phyloP scores from a whole-genome alignment of 768 basidiomycete genomes.

The Paxillus involutus region DNA sequence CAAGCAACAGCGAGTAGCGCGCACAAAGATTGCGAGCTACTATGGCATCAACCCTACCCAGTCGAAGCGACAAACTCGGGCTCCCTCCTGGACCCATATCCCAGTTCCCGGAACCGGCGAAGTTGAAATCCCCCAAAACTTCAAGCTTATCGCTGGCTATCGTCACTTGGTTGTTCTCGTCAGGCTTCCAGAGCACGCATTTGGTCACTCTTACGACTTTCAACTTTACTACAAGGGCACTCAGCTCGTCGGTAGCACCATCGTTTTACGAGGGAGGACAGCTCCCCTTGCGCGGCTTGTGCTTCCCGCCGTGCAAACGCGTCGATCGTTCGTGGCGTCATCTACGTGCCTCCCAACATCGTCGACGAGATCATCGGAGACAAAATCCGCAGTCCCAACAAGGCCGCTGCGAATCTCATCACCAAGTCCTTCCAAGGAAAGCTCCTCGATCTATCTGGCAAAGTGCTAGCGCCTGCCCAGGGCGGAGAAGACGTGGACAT shows the following conservation, averaged over 20 bases:
- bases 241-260: slow-evolving; percentile 18
- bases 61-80: background rate
- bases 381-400: background rate
- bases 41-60: slow-evolving; percentile 24
- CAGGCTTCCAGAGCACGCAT: slow-evolving; percentile 22
- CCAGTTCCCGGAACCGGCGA: slow-evolving; percentile 10
- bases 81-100: background rate
- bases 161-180: slow-evolving; percentile 27
- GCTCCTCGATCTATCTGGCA: slow-evolving; percentile 15
- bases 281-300: slow-evolving; percentile 27
- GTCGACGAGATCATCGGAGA: slow-evolving; percentile 20
- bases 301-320: slow-evolving; percentile 11
- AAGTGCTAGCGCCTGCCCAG: slow-evolving; percentile 13
- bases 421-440: slow-evolving; percentile 11
- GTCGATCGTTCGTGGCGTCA: slow-evolving; percentile 24
- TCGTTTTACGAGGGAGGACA: slow-evolving; percentile 21
- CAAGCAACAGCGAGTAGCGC: slow-evolving; percentile 18
- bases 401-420: slow-evolving; percentile 13
- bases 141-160: slow-evolving; percentile 17
- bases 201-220: slow-evolving; percentile 23
- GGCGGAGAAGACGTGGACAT: background rate
- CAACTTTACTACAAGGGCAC: slow-evolving; percentile 14
- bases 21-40: slow-evolving; percentile 19
- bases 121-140: slow-evolving; percentile 11
- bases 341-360: slow-evolving; percentile 18